These are phyloP conservation scores for Neurospora sp. DNA, from an alignment of 495 filamentous ascomycete genomes.

Conservation along the genomic window DNA sequence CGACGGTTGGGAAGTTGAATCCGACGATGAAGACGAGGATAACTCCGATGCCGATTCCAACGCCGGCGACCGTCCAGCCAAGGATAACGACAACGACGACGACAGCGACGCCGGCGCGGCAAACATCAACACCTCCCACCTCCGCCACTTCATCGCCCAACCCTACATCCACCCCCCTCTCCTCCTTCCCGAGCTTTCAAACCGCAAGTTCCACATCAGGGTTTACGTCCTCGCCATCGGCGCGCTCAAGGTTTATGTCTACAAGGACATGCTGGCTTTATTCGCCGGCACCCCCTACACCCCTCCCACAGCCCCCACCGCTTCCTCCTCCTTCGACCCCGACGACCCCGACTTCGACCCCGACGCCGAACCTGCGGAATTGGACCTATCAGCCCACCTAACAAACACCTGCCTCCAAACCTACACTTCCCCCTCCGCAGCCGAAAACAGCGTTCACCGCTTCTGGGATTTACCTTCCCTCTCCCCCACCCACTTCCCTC, in stretches of 20 bases:
- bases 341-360: too few relatives aligned
- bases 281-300: slow-evolving; percentile 67
- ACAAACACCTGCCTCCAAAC: slow-evolving; percentile 68
- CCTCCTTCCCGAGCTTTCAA: slow-evolving; percentile 49
- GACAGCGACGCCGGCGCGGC: slow-evolving; percentile 18
- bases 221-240: slow-evolving; percentile 80
- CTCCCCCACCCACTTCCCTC: slow-evolving; percentile 24
- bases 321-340: too few relatives aligned
- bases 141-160: slow-evolving; percentile 92
- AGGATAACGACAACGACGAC: neutral
- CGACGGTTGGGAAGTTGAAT: slow-evolving; percentile 66
- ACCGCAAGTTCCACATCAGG: slow-evolving; percentile 88
- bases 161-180: slow-evolving; percentile 91
- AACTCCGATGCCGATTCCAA: slow-evolving; percentile 12
- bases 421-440: slow-evolving; percentile 73
- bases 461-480: slow-evolving; percentile 55
- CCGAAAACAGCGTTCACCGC: slow-evolving; percentile 35
- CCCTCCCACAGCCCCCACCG: too few relatives aligned
- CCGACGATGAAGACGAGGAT: slow-evolving; percentile 51
- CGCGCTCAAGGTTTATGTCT: slow-evolving; percentile 72
- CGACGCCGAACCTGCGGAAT: too few relatives aligned
- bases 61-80: slow-evolving; percentile 1
- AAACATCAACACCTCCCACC: slow-evolving; percentile 70
- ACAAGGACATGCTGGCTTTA: slow-evolving; percentile 80
- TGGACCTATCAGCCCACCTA: slow-evolving; percentile 20